These are phyloP conservation scores for Patellifolia procumbens DNA, from an alignment of 179 eudicot species.

Conservation along the genomic window DNA sequence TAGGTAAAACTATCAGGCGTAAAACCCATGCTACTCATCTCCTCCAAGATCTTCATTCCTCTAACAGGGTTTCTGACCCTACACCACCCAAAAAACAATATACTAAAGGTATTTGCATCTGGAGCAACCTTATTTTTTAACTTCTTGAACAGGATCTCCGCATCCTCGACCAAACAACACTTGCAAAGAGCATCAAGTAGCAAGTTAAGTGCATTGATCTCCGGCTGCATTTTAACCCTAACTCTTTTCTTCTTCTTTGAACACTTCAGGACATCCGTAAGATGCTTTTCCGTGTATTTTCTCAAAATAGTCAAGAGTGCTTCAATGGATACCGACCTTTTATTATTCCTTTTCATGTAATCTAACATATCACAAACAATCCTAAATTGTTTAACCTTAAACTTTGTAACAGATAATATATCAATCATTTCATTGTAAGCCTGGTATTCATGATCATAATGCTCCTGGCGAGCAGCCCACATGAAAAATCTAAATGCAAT, in stretches of 20 bases:
- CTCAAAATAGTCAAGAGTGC: constrained; percentile 59
- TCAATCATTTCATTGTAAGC: constrained; percentile 83
- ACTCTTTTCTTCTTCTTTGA: constrained; percentile 78
- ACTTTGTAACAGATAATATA: constrained; percentile 75
- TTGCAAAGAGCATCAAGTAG: constrained; percentile 89
- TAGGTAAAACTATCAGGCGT: constrained; percentile 74
- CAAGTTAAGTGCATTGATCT: constrained; percentile 75
- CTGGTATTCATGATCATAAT: constrained; percentile 59
- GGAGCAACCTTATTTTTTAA: constrained; percentile 57
- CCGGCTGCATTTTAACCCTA: constrained; percentile 67
- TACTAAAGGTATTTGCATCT: constrained; percentile 62
- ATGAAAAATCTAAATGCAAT: constrained; percentile 85
- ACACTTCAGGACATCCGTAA: constrained; percentile 68
- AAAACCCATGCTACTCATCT: constrained; percentile 65
- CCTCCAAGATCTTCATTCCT: constrained; percentile 69
- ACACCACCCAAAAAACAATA: constrained; percentile 95
- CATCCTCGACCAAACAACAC: constrained; percentile 73
- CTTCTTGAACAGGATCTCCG: constrained; percentile 61
- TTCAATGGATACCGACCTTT: constrained; percentile 64
- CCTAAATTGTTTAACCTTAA: constrained; percentile 66
- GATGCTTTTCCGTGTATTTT: constrained; percentile 69
- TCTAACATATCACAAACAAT: constrained; percentile 81
- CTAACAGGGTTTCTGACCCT: constrained; percentile 68
- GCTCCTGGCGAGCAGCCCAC: constrained; percentile 74
- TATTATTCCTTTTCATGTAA: constrained; percentile 77